Conservation (phyloP, 225 moss, liverwort and hornwort genomes). For the Pseudisothecium myosuroides region DNA sequence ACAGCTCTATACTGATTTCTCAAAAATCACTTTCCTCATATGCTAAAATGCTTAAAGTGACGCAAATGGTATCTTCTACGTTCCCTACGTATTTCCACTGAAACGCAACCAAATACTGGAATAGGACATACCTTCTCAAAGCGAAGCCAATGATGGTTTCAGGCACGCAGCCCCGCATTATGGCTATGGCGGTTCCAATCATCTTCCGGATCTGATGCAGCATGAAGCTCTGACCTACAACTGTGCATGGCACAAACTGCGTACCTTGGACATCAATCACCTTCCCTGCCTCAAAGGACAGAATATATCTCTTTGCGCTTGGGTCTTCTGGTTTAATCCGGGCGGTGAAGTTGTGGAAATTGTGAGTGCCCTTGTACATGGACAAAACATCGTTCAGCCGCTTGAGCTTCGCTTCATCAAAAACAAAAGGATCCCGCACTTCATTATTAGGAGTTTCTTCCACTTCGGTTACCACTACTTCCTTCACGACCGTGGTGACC, state of each 20-base stretch:
- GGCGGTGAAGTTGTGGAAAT: constrained; percentile 92
- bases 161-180: constrained; percentile 80
- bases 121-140: constrained; percentile 41
- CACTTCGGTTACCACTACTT: neutral
- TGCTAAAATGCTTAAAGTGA: neutral
- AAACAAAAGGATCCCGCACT: constrained; percentile 38
- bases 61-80: neutral
- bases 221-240: constrained; percentile 97
- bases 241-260: constrained; percentile 80
- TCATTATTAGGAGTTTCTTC: constrained; percentile 7
- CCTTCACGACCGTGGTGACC: neutral
- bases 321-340: constrained; percentile 77
- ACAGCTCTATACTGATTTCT: neutral
- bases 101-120: neutral
- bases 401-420: constrained; percentile 42
- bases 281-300: constrained; percentile 66
- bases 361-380: constrained; percentile 69
- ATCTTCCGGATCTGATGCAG: constrained; percentile 97
- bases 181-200: constrained; percentile 90
- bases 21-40: too few species aligned
- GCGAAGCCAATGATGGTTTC: constrained; percentile 57
- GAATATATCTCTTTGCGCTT: constrained; percentile 74
- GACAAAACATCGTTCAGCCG: constrained; percentile 53
- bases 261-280: constrained; percentile 51
- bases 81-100: neutral